Conservation (phyloP, 208 protist species). For the Angomonas deanei region DNA sequence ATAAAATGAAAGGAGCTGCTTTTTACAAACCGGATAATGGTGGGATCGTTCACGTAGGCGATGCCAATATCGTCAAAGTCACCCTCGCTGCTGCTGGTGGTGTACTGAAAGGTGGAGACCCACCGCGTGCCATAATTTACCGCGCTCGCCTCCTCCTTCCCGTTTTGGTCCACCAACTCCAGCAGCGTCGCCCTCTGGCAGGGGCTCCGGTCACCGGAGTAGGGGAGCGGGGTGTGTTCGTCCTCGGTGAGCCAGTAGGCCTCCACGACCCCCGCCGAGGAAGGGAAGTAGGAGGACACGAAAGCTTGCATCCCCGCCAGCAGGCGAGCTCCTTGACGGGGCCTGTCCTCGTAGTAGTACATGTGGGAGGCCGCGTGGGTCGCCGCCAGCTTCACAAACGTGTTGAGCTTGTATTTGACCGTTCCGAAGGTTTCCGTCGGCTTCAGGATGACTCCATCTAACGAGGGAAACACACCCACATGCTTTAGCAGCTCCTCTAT, state of each 20-base stretch:
- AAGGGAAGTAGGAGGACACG: neutral
- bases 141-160: neutral
- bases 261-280: neutral
- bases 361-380: conserved; percentile 15
- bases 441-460: conserved; percentile 62
- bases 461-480: conserved; percentile 26
- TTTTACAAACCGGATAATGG: too few relatives aligned
- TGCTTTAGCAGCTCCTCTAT: conserved; percentile 56
- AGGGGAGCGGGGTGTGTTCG: neutral
- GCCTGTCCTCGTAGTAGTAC: conserved; percentile 81
- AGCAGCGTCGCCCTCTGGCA: neutral
- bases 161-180: neutral
- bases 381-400: conserved; percentile 14
- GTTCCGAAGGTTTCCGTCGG: conserved; percentile 61
- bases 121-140: neutral
- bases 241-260: neutral
- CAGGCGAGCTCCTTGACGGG: conserved; percentile 49
- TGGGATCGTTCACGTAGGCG: neutral
- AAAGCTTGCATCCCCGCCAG: conserved; percentile 36
- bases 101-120: neutral
- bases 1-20: too few relatives aligned
- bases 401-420: conserved; percentile 66
- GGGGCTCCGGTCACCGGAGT: neutral
- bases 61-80: neutral
- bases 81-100: too few relatives aligned